Percentiles rank a stretch among this genome's conserved stretches.
Conservation (phyloP, 108 stramenopile genomes). For the Skeletonema grethae region DNA sequence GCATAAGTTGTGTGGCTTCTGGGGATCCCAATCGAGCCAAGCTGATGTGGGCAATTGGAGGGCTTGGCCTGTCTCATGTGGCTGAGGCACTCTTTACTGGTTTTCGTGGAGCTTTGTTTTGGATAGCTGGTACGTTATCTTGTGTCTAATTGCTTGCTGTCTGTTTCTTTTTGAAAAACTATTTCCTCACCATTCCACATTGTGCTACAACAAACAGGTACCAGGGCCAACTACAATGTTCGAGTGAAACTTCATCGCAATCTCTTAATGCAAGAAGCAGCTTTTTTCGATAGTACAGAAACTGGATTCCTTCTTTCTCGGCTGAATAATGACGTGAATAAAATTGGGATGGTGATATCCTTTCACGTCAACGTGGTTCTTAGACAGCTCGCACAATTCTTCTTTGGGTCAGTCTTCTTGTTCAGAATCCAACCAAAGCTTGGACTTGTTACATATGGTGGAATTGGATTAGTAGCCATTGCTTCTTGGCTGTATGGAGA, state of each 20-base stretch:
- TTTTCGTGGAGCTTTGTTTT: constrained; percentile 79
- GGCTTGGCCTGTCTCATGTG: constrained; percentile 59
- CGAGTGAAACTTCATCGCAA: constrained; percentile 85
- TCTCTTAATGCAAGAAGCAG: constrained; percentile 85
- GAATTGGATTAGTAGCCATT: constrained; percentile 69
- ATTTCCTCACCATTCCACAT: constrained; percentile 7
- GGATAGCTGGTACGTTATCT: constrained; percentile 77
- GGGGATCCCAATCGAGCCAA: constrained; percentile 53
- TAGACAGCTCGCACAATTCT: constrained; percentile 80
- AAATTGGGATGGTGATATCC: constrained; percentile 81
- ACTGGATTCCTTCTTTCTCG: constrained; percentile 79
- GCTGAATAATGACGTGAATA: constrained; percentile 89
- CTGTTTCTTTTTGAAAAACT: not conserved
- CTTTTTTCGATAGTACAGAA: constrained; percentile 86
- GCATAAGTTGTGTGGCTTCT: constrained; percentile 70
- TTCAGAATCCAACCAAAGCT: constrained; percentile 67
- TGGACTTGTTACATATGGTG: constrained; percentile 68
- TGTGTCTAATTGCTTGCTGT: not conserved
- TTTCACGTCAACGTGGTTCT: constrained; percentile 85
- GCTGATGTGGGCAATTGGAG: constrained; percentile 56
- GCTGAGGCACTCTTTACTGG: constrained; percentile 82
- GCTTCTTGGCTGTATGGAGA: constrained; percentile 76
- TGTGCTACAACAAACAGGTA: constrained; percentile 47
- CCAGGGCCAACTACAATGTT: constrained; percentile 84
- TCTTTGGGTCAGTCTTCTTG: constrained; percentile 75